Evolutionary conservation across 2,329 filamentous ascomycete species (phyloP).

Genomic region (Cercospora canescens): DNA sequence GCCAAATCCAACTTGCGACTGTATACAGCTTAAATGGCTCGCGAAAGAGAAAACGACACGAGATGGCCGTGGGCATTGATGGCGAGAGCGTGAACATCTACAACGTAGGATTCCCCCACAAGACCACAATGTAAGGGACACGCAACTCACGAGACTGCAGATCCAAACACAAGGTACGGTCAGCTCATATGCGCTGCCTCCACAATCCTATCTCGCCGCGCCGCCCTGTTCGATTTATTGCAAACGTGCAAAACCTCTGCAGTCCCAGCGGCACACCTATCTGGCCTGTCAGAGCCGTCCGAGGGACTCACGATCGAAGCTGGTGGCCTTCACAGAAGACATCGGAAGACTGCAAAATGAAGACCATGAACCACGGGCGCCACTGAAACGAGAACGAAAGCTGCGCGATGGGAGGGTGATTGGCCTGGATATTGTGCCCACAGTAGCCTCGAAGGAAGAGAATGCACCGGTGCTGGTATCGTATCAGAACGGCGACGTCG

Average conservation of each 20-base stretch:
- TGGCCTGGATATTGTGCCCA: slow-evolving; percentile 23
- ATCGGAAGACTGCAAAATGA: slow-evolving; percentile 25
- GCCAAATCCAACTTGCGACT: slow-evolving; percentile 43
- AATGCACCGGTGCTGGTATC: slow-evolving; percentile 27
- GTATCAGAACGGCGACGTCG: slow-evolving; percentile 33
- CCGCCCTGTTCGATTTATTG: slow-evolving; percentile 60
- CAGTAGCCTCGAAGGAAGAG: neutral
- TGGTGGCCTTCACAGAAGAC: slow-evolving; percentile 58
- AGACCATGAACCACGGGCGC: slow-evolving; percentile 32
- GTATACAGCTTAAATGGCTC: slow-evolving; percentile 57
- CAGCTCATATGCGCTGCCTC: slow-evolving; percentile 62
- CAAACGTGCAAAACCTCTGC: slow-evolving; percentile 45
- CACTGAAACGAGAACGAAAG: slow-evolving; percentile 31
- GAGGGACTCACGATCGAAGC: slow-evolving; percentile 48
- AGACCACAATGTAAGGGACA: neutral
- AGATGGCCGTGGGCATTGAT: slow-evolving; percentile 60
- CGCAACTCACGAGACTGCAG: slow-evolving; percentile 39
- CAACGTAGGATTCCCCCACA: slow-evolving; percentile 47
- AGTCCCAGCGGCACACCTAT: slow-evolving; percentile 58
- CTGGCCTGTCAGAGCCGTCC: slow-evolving; percentile 51
- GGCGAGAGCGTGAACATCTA: slow-evolving; percentile 64
- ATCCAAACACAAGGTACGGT: slow-evolving; percentile 61
- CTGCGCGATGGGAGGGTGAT: slow-evolving; percentile 34
- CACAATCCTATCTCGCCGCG: slow-evolving; percentile 58
- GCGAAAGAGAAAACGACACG: slow-evolving; percentile 63